phyloP scores from a whole-genome alignment of 2,329 filamentous ascomycete species.

The Microcyclospora pomicola region DNA sequence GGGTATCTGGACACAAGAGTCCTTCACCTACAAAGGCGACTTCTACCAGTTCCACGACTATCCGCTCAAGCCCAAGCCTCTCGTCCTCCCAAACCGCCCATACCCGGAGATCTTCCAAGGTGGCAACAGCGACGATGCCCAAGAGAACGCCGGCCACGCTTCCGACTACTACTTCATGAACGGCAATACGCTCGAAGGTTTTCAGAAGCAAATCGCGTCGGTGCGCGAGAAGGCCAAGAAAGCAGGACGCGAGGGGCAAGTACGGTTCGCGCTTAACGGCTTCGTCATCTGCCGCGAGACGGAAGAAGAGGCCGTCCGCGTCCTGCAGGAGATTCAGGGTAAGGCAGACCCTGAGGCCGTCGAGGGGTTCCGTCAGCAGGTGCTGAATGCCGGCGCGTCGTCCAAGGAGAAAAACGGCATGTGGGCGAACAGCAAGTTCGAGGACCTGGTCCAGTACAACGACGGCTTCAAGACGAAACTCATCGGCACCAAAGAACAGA shows the following conservation, averaged over 20 bases:
- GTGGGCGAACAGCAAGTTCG: conserved; percentile 40
- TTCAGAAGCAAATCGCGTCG: conserved; percentile 37
- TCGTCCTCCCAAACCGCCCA: conserved; percentile 30
- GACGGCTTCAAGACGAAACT: conserved; percentile 44
- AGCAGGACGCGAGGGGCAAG: conserved; percentile 30
- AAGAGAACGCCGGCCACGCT: conserved; percentile 35
- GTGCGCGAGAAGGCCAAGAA: conserved; percentile 34
- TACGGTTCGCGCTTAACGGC: conserved; percentile 38
- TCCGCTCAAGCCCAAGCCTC: conserved; percentile 36
- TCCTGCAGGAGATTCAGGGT: conserved; percentile 39
- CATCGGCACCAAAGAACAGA: conserved; percentile 39
- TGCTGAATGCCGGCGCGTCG: conserved; percentile 36
- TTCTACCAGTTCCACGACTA: conserved; percentile 42
- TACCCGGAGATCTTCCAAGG: conserved; percentile 42
- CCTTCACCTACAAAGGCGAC: conserved; percentile 37
- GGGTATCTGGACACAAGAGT: conserved; percentile 39
- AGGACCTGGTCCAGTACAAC: conserved; percentile 42
- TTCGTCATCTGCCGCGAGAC: conserved; percentile 39
- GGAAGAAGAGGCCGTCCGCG: conserved; percentile 36
- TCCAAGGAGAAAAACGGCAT: conserved; percentile 37
- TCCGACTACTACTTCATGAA: conserved; percentile 44
- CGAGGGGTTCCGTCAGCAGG: conserved; percentile 35
- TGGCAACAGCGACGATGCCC: conserved; percentile 38
- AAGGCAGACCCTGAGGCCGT: conserved; percentile 40
- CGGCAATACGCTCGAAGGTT: conserved; percentile 41